Base-by-base conservation (phyloP, 345 rosid genomes). In the Aquilaria sinensis region DNA sequence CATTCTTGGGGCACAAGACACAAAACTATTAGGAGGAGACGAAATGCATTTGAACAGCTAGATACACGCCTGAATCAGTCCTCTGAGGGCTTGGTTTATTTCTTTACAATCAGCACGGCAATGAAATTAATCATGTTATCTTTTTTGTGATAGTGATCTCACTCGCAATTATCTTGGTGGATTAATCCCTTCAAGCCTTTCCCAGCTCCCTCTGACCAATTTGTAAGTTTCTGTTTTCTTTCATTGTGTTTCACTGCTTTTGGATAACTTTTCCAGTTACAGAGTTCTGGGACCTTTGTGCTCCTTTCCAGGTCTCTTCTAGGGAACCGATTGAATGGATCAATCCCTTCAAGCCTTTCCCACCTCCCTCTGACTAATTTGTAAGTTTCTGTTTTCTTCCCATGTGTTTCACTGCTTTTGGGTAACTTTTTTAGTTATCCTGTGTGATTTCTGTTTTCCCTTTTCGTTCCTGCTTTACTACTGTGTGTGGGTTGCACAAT, bases 141-240 rank as follows among this genome's bases (percentile, higher is more conserved):
- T n/a, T n/a, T n/a, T n/a, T n/a, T n/a, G n/a, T n/a, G n/a, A n/a
- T n/a, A 94, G 99, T 9, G 97, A 94, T 71, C 82, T 94, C 47
- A 50, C 72, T 12, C 86, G 87, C 61, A 94, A 90, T 82, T 86
- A 72, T 60, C 57, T 94, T 58, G 82, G 9, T 65, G 99, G 99
- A 69, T 37, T 89, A 23, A 74, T 94, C 45, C 97, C 97, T 12
- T 31, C 67, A 9, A 83, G 71, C 15, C 70, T 94, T 58, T 67
- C 79, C 56, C 72, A 32, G 60, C 83, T 88, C 15, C 80, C 83
- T 1, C 89, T 94, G 58, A 55, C 57, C 10, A 72, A 0, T 56
- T 3, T 88, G 96, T 91, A 83, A 83, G 81, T 66, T 37, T 30
- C 51, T 59, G 37, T 61, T 43, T 65, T 16, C 33, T 15, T 9